Percentiles rank a stretch among this genome's conserved stretches.
Evolutionary conservation across 208 protist species (phyloP).

Genomic region (Polymyxa betae): DNA sequence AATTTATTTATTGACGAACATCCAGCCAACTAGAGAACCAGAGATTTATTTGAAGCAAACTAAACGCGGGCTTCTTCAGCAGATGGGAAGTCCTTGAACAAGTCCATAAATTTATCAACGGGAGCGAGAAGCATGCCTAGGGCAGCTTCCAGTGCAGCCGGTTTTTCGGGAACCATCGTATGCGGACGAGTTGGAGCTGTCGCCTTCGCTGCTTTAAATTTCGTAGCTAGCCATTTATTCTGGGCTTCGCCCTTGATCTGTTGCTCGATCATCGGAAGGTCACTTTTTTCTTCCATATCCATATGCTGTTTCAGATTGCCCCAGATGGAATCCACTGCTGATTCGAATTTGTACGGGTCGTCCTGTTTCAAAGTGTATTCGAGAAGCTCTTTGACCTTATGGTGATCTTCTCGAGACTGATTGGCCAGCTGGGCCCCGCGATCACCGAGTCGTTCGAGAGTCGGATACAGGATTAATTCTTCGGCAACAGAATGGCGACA

Average conservation of each 20-base stretch:
- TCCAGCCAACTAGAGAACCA: too few species aligned
- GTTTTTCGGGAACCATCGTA: constrained; percentile 3
- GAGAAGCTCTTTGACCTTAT: neutral
- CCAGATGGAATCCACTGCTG: neutral
- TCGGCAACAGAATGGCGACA: constrained; percentile 37
- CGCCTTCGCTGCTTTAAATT: neutral
- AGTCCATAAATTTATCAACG: constrained; percentile 14
- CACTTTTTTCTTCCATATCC: constrained; percentile 1
- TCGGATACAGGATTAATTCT: constrained; percentile 41
- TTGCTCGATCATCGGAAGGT: neutral
- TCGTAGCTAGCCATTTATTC: neutral
- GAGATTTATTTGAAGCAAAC: too few species aligned
- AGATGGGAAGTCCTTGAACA: constrained; percentile 42
- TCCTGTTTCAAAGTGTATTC: neutral
- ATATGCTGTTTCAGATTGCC: neutral
- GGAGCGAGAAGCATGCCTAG: neutral
- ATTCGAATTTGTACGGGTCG: neutral
- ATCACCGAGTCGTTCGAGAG: neutral
- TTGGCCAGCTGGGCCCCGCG: neutral
- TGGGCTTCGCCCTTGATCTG: neutral
- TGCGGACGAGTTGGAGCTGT: constrained; percentile 3
- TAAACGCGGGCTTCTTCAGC: neutral
- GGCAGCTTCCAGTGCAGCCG: neutral
- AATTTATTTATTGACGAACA: too few species aligned
- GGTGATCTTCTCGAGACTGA: neutral